Base-by-base conservation (phyloP, 495 filamentous ascomycete genomes). In the Penicillium lividum region DNA sequence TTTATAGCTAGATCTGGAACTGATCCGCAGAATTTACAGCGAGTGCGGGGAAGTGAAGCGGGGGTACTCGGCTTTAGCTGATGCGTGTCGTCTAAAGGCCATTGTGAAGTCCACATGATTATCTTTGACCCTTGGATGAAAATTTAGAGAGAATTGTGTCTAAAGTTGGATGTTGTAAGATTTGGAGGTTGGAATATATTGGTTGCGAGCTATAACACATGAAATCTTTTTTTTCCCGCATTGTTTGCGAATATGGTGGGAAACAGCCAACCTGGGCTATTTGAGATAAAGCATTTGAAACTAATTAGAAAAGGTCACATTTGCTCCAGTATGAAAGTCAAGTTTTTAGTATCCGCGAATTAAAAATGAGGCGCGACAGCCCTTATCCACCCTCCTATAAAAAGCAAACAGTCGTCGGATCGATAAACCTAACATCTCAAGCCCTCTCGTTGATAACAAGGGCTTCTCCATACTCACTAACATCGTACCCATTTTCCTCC, bases 401-500 rank as follows among this genome's bases (percentile, higher is more conserved):
- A 36, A 4, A 10, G 33, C 33, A 36, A 11, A 36, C 0, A 36
- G 33, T 11, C 33, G 13, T 36, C 33, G 13, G 9, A 11, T 36
- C 8, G 33, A 11, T 4, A 36, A 11, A 11, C 9, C 33, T 36
- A 13, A 13, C 0, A 5, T 40, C 38, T 40, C 28, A 49, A 27
- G 9, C 46, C 13, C 46, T 10, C 8, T 29, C 11, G 15, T 16
- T 30, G 28, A 64, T 43, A 13, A 65, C 62, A n/a, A 71, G 47
- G 11, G 57, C 62, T 16, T 69, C 64, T 0, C 63, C 67, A 44
- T 70, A 67, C 8, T 51, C 38, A 28, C 59, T 64, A 34, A 66
- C 51, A 50, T 69, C 62, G 54, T 76, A 82, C 0, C 77, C 77
- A 50, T 75, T 65, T 53, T 73, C 71, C 56, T 72, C 73, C 47